These are phyloP conservation scores for Globisporangium mamillatum DNA, from an alignment of 352 stramenopile genomes.

Conservation along the genomic window DNA sequence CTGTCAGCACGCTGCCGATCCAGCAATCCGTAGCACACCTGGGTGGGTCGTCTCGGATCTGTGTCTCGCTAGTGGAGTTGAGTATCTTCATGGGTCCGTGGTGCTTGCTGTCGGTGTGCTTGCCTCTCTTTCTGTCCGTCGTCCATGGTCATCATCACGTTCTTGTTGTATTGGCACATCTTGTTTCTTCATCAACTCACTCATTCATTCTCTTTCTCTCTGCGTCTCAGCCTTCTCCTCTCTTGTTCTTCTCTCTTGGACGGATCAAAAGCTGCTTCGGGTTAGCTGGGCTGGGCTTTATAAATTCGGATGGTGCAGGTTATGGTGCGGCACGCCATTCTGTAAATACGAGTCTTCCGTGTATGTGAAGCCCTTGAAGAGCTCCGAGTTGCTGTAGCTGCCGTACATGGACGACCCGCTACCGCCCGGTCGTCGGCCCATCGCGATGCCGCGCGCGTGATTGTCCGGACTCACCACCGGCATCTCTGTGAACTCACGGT, in stretches of 20 bases:
- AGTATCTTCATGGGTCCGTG: neutral
- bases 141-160: neutral
- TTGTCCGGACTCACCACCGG: slow-evolving; percentile 92
- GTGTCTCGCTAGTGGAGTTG: neutral
- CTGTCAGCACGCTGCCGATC: no score
- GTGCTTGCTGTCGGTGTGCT: neutral
- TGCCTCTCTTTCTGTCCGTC: neutral
- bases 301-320: slow-evolving; percentile 41
- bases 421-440: slow-evolving; percentile 42
- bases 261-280: neutral
- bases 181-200: neutral
- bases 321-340: slow-evolving; percentile 41
- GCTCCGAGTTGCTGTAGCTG: slow-evolving; percentile 57
- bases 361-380: slow-evolving; percentile 87
- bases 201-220: neutral
- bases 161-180: slow-evolving; percentile 11
- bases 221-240: neutral
- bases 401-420: slow-evolving; percentile 37
- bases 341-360: slow-evolving; percentile 80
- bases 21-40: no score
- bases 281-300: slow-evolving; percentile 20
- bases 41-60: neutral
- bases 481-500: slow-evolving; percentile 97
- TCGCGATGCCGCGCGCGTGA: slow-evolving; percentile 55
- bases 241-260: neutral